These are phyloP conservation scores for Flaveria trinervia DNA, from an alignment of 129 eudicot species.

Conservation along the genomic window DNA sequence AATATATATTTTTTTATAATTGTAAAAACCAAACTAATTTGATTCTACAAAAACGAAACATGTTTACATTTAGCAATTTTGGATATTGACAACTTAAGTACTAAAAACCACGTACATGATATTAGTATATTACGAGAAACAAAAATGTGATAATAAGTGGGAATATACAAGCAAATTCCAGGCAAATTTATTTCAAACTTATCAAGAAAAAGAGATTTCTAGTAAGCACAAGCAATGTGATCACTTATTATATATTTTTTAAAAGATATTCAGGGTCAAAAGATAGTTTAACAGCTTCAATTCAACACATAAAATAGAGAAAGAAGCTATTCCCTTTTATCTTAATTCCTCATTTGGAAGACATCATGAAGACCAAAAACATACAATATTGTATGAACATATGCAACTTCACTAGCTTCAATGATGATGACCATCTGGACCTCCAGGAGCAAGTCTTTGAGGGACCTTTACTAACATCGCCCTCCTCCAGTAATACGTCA, in stretches of 20 bases:
- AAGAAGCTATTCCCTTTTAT: slow-evolving; percentile 17
- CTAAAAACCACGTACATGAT: too few species aligned
- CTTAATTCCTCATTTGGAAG: slow-evolving; percentile 11
- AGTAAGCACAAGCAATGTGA: slow-evolving; percentile 3
- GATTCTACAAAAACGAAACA: too few species aligned
- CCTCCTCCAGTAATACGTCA: slow-evolving; percentile 45
- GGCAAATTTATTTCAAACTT: neutral
- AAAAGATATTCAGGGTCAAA: neutral
- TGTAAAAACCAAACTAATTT: too few species aligned
- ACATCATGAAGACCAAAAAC: slow-evolving; percentile 12
- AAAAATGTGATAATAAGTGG: neutral
- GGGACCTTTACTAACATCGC: slow-evolving; percentile 37
- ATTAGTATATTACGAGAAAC: neutral
- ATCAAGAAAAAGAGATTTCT: neutral
- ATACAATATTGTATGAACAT: neutral
- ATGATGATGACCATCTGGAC: slow-evolving; percentile 62
- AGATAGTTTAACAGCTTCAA: neutral
- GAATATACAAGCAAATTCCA: neutral
- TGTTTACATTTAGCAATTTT: too few species aligned
- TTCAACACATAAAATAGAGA: slow-evolving; percentile 11
- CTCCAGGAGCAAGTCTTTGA: slow-evolving; percentile 46
- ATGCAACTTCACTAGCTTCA: slow-evolving; percentile 12
- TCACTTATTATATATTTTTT: neutral
- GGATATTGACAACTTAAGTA: too few species aligned
- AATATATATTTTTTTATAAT: too few species aligned